Evolutionary conservation across 1,139 yeast genomes (phyloP), one percentile per base, ranked within the genome.

Genomic region (Saccharomycopsis hybrid): DNA sequence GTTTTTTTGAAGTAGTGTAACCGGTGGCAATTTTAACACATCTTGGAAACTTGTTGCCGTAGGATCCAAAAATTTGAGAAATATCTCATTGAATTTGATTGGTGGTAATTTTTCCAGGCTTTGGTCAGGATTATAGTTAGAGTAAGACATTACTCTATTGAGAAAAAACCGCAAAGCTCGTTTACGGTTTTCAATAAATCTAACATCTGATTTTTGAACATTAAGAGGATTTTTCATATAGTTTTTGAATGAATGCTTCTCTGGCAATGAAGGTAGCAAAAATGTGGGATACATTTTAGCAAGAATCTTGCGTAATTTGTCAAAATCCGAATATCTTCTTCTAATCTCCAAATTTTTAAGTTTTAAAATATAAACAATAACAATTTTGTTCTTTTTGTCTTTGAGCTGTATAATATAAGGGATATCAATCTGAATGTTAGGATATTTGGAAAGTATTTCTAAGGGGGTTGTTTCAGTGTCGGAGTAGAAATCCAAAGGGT

Each of bases 241-340:
- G 53, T 66, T 68, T 13, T 68, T 62, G 57, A 80, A 62, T 27
- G 85, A 71, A 62, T 92, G 96, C 65, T 92, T 92, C 56, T 90
- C 96, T 0, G 98, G 98, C 37, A 94, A 88, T 0, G 97, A 96
- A 1, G 98, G 98, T 4, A 92, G 78, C 4, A 92, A 74, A 11
- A 82, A 67, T 44, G 94, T 80, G 1, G 98, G 97, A 61, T 86
- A 89, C 36, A 87, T 69, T 61, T 80, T 80, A 4, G 81, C 71
- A 29, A 92, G 72, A 2, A 83, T 76, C 38, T 75, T 81, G 51
- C 97, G 70, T 41, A 92, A 73, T 51, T 86, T 78, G 60, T 88
- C 97, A 64, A 92, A 92, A 63, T 92, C 98, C 46, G 95, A 85
- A 65, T 92, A 92, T 41, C 98, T 71, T 58, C 98, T 73, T 51